These are phyloP conservation scores for Scedosporium apiospermum DNA, from an alignment of 2,329 filamentous ascomycete genomes.

Conservation along the genomic window DNA sequence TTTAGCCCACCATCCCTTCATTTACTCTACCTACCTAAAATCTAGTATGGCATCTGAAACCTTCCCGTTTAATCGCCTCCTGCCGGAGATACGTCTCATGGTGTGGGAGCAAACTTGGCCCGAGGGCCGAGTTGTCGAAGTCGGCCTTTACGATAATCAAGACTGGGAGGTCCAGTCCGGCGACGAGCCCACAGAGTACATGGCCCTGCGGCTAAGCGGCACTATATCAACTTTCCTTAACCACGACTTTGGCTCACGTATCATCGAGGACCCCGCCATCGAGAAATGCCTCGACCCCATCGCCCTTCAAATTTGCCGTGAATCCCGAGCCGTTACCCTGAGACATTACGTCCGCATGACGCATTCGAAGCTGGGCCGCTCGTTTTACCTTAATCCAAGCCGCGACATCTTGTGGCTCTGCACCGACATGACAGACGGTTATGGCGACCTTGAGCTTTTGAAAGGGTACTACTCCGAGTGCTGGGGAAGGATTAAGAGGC, in stretches of 20 bases:
- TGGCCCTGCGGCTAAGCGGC: background rate
- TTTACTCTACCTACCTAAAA: background rate
- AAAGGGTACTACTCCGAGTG: constrained; percentile 1
- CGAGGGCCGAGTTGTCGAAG: constrained; percentile 1
- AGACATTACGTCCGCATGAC: constrained; percentile 1
- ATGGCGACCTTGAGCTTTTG: background rate
- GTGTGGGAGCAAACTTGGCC: background rate
- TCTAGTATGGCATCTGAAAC: background rate
- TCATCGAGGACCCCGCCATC: background rate
- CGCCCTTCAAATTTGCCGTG: background rate
- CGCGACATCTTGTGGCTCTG: constrained; percentile 3
- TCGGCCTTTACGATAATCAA: background rate
- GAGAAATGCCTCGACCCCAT: constrained; percentile 1
- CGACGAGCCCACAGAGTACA: background rate
- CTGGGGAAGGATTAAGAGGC: background rate
- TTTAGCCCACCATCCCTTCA: background rate
- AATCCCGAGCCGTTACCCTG: constrained; percentile 1
- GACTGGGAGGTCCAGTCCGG: background rate
- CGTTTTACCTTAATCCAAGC: constrained; percentile 1
- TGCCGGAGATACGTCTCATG: background rate
- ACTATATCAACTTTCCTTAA: background rate
- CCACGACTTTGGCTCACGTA: background rate
- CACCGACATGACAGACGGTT: background rate
- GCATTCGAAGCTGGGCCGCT: constrained; percentile 1
- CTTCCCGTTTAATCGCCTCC: constrained; percentile 1